These are phyloP conservation scores for Amphirosellinia nigrospora DNA, from an alignment of 495 filamentous ascomycete genomes.

Conservation along the genomic window DNA sequence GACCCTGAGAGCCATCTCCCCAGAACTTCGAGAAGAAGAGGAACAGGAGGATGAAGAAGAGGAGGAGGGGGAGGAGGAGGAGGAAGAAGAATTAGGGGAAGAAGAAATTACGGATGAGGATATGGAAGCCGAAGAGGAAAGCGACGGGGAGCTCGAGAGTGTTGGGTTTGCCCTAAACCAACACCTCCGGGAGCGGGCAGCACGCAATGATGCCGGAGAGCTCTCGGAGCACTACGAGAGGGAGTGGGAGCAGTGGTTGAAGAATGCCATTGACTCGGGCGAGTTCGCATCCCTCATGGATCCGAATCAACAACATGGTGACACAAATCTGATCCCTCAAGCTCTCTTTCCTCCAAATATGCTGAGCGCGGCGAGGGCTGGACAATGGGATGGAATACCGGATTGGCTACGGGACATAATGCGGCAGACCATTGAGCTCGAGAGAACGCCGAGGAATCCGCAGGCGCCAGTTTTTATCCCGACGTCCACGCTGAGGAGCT, in stretches of 20 bases:
- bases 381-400: conserved; percentile 59
- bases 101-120: conserved; percentile 46
- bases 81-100: conserved; percentile 44
- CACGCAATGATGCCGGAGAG: conserved; percentile 65
- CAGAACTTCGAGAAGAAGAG: conserved; percentile 42
- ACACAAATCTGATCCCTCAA: conserved; percentile 41
- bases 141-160: conserved; percentile 72
- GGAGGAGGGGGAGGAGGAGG: conserved; percentile 55
- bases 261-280: conserved; percentile 73
- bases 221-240: conserved; percentile 70
- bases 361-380: conserved; percentile 53
- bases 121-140: conserved; percentile 62
- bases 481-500: background rate
- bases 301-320: conserved; percentile 40
- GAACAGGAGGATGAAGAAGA: conserved; percentile 52
- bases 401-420: conserved; percentile 55
- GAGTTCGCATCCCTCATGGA: conserved; percentile 52
- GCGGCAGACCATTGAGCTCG: conserved; percentile 45
- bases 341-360: conserved; percentile 51
- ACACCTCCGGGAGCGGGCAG: conserved; percentile 72
- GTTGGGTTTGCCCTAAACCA: conserved; percentile 75
- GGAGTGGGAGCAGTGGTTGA: conserved; percentile 86
- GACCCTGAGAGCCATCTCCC: conserved; percentile 41
- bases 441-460: conserved; percentile 17
- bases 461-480: background rate